These are phyloP conservation scores for Rhynchosporium graminicola DNA, from an alignment of 2,329 filamentous ascomycete species.

Conservation along the genomic window DNA sequence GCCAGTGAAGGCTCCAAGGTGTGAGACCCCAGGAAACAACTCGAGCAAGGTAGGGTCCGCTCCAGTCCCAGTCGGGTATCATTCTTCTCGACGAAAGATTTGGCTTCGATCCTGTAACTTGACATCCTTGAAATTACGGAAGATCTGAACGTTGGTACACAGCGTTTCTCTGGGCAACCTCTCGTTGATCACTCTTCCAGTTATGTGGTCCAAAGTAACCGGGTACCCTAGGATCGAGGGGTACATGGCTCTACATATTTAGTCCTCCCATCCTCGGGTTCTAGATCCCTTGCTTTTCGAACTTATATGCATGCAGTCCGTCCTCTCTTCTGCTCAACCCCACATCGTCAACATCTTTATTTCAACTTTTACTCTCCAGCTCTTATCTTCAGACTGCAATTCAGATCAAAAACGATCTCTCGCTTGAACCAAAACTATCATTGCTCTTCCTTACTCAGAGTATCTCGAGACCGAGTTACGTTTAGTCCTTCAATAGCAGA, in stretches of 20 bases:
- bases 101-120: conserved; percentile 5
- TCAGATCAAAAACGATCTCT: conserved; percentile 14
- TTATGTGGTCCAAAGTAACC: conserved; percentile 30
- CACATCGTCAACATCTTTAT: conserved; percentile 17
- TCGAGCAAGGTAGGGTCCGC: not conserved
- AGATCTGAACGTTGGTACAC: not conserved
- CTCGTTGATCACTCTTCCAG: conserved; percentile 16
- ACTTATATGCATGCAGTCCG: conserved; percentile 28
- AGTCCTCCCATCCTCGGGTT: conserved; percentile 24
- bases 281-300: conserved; percentile 19
- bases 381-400: not conserved
- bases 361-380: not conserved
- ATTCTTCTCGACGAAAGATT: not conserved
- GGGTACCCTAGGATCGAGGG: conserved; percentile 36
- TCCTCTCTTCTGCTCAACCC: conserved; percentile 15
- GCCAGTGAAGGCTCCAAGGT: conserved; percentile 15
- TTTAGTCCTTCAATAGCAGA: not conserved
- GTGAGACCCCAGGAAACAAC: too few species aligned
- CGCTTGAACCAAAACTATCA: conserved; percentile 18
- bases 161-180: conserved; percentile 11
- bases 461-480: not conserved
- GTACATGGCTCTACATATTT: conserved; percentile 35
- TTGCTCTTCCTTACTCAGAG: not conserved
- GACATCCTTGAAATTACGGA: conserved; percentile 1
- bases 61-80: conserved; percentile 9